These are phyloP conservation scores for Tolypocladium sp. DNA, from an alignment of 2,329 filamentous ascomycete genomes.

Conservation along the genomic window DNA sequence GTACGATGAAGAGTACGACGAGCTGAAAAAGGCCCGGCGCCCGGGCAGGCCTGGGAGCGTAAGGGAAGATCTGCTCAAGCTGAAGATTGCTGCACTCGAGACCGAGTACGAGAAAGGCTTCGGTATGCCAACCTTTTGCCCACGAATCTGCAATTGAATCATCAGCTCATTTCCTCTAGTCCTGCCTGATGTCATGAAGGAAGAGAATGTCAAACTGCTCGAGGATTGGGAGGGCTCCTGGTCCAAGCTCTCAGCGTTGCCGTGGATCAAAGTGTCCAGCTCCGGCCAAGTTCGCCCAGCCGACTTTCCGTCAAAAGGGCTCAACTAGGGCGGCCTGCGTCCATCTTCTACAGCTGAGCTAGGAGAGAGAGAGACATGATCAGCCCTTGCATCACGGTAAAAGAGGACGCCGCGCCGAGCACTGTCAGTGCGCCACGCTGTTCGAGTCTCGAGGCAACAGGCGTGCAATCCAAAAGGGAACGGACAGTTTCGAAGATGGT, in stretches of 20 bases:
- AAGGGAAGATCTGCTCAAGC: slow-evolving; percentile 67
- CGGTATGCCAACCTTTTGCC: slow-evolving; percentile 36
- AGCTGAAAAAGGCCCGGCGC: slow-evolving; percentile 59
- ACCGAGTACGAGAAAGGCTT: slow-evolving; percentile 80
- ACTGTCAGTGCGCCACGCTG: background rate
- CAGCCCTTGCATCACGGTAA: background rate
- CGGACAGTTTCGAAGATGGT: background rate
- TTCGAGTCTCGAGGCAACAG: background rate
- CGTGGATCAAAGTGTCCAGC: slow-evolving; percentile 66
- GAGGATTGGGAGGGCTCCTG: slow-evolving; percentile 76
- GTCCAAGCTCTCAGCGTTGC: slow-evolving; percentile 66
- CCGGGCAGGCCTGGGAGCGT: slow-evolving; percentile 70
- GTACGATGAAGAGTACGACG: slow-evolving; percentile 60
- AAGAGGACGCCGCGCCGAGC: background rate
- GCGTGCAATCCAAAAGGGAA: background rate
- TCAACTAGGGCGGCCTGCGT: slow-evolving; percentile 9
- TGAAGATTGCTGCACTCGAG: slow-evolving; percentile 60
- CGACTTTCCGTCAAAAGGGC: slow-evolving; percentile 60
- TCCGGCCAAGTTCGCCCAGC: slow-evolving; percentile 58
- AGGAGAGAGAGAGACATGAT: background rate
- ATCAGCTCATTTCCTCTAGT: slow-evolving; percentile 26
- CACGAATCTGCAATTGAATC: background rate
- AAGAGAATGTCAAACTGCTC: slow-evolving; percentile 55
- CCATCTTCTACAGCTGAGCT: background rate
- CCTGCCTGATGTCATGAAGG: slow-evolving; percentile 65